A percentile compares a stretch with the other conserved stretches of the same genome.
Conservation (phyloP, 2,329 filamentous ascomycete species). For the Fusarium solani-melongenae region DNA sequence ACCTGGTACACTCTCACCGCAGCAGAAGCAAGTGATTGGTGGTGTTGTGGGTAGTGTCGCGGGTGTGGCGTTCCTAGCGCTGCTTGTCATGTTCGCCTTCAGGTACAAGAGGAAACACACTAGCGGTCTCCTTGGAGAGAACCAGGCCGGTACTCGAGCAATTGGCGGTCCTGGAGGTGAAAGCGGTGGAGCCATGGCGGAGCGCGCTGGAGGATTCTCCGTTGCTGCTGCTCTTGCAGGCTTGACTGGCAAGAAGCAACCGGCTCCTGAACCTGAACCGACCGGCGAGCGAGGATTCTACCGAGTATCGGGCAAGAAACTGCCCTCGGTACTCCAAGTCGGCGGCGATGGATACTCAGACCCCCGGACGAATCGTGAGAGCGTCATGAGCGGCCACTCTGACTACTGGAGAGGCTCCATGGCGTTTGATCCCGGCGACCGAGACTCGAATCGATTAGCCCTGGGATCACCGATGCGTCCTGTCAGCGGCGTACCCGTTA, state of each 20-base stretch:
- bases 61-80: conserved; percentile 65
- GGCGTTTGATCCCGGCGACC: conserved; percentile 52
- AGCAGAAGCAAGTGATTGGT: conserved; percentile 60
- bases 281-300: conserved; percentile 70
- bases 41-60: conserved; percentile 69
- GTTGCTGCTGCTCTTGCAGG: conserved; percentile 62
- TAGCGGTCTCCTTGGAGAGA: conserved; percentile 57
- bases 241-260: conserved; percentile 55
- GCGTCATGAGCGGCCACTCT: conserved; percentile 60
- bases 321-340: conserved; percentile 70
- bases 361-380: conserved; percentile 49
- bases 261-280: conserved; percentile 45
- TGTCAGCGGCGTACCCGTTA: conserved; percentile 69
- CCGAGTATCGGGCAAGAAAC: conserved; percentile 72
- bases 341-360: conserved; percentile 74
- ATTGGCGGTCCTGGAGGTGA: conserved; percentile 34
- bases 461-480: conserved; percentile 69
- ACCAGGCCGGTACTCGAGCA: conserved; percentile 45
- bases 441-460: conserved; percentile 56
- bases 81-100: conserved; percentile 65
- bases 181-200: conserved; percentile 54
- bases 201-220: conserved; percentile 54
- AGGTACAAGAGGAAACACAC: conserved; percentile 65
- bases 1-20: conserved; percentile 42
- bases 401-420: conserved; percentile 66